Evolutionary conservation across 163 green algal genomes (phyloP).

Genomic region (Scenedesmus sp.): DNA sequence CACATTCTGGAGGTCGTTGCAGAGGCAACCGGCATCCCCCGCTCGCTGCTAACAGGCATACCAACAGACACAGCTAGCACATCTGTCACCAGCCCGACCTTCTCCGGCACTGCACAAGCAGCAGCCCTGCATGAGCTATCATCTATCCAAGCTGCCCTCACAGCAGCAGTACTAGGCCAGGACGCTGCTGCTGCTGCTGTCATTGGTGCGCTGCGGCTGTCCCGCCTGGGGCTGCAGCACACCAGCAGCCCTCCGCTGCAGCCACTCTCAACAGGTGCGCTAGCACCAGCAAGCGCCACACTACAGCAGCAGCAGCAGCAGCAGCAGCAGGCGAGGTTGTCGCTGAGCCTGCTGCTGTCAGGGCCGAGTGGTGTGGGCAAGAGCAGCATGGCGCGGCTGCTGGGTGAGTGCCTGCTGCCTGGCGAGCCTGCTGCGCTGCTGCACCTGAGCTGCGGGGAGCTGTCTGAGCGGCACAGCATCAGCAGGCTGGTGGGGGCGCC

Average conservation of each 20-base stretch:
- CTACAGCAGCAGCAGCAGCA: conserved; percentile 10
- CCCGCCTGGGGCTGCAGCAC: conserved; percentile 58
- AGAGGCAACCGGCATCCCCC: conserved; percentile 78
- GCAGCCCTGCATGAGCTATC: conserved; percentile 58
- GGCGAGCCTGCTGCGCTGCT: conserved; percentile 63
- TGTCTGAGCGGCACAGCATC: conserved; percentile 60
- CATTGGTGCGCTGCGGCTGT: conserved; percentile 64
- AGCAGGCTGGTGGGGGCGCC: conserved; percentile 67
- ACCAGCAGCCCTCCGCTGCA: neutral
- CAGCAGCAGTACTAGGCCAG: conserved; percentile 73
- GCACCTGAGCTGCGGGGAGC: conserved; percentile 65
- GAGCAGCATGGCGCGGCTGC: conserved; percentile 81
- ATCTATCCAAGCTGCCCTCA: conserved; percentile 49
- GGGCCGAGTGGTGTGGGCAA: conserved; percentile 87
- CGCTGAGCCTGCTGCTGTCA: conserved; percentile 56
- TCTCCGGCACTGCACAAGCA: neutral
- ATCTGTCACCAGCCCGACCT: neutral
- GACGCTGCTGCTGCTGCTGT: conserved; percentile 71
- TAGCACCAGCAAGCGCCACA: neutral
- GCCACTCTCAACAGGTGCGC: too few species aligned
- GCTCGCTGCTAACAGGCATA: conserved; percentile 63
- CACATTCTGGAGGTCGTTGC: conserved; percentile 81
- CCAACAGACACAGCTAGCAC: conserved; percentile 36
- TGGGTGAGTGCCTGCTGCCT: conserved; percentile 39
- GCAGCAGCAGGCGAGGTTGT: conserved; percentile 47